Evolutionary conservation across 306 rosid genomes (phyloP), one percentile per base, ranked within the genome.

Genomic region (Prunus mume): DNA sequence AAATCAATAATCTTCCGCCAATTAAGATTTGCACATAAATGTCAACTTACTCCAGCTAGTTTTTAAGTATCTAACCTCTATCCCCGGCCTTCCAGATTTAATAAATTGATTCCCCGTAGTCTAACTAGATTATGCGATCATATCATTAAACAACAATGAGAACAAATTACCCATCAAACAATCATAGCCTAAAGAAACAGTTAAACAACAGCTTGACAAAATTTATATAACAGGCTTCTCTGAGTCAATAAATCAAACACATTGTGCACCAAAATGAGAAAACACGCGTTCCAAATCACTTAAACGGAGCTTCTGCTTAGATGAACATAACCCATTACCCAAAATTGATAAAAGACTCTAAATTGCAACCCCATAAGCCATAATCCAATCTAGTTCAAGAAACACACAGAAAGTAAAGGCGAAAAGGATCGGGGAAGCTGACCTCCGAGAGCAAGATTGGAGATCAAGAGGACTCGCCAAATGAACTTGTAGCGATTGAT

Each of bases 391-490:
- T 1, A 58, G 47, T 15, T 2, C 62, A n/a, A n/a, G n/a, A 22
- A 13, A 20, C 11, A 19, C 19, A 30, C 32, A 32, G 8, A 24
- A 27, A 20, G 2, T 6, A 15, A 45, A 69, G 41, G 18, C 46
- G 62, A 3, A 2, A 20, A 52, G 49, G 9, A 38, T 45, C 41
- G 4, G 65, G 51, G 55, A 47, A 34, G 69, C 73, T 12, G 30
- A 93, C 98, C 98, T 90, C 89, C 97, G 64, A 93, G 78, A 7
- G 90, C 91, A n/a, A 93, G 83, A 80, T 93, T 93, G 61, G 89
- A 86, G 84, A 91, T 77, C 90, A 90, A 68, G 64, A 90, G 87
- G 72, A 83, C 73, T 68, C 98, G 96, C 98, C 98, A 93, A 51
- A 85, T 22, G 72, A 89, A 70, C 83, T 88, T 93, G 89, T 34